Percentiles rank a stretch among this genome's conserved stretches.
Conservation (phyloP, 2,329 filamentous ascomycete species). For the Talaromyces sp. region DNA sequence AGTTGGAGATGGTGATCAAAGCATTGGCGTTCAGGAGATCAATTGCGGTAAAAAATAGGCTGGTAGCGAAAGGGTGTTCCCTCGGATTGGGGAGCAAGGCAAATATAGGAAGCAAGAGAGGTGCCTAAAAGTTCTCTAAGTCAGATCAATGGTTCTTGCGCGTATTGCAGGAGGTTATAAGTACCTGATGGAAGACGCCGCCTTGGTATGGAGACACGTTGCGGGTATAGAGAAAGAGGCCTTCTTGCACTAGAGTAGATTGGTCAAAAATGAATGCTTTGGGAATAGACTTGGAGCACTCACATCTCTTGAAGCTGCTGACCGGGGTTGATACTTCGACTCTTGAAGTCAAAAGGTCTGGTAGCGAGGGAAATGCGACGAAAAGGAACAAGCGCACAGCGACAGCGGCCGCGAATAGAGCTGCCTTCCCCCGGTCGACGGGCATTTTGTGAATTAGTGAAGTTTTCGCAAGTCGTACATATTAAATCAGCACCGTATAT, state of each 20-base stretch:
- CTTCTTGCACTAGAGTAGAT: constrained; percentile 73
- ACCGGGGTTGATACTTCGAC: constrained; percentile 97
- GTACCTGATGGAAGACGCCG: constrained; percentile 70
- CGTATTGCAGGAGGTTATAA: neutral
- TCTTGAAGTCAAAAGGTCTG: constrained; percentile 79
- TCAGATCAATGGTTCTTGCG: constrained; percentile 8
- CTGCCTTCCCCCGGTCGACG: constrained; percentile 57
- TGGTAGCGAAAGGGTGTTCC: constrained; percentile 67
- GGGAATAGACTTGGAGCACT: constrained; percentile 32
- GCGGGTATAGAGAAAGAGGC: constrained; percentile 90
- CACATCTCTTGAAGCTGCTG: constrained; percentile 96
- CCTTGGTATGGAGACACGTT: constrained; percentile 97
- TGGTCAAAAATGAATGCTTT: neutral
- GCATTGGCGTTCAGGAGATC: constrained; percentile 81
- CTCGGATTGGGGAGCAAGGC: constrained; percentile 73
- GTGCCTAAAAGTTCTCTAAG: constrained; percentile 56
- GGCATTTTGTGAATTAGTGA: constrained; percentile 40
- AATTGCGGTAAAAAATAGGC: constrained; percentile 73
- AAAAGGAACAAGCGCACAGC: constrained; percentile 77
- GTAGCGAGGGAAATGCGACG: constrained; percentile 74
- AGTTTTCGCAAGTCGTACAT: neutral
- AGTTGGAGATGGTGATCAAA: constrained; percentile 74
- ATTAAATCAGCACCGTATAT: neutral
- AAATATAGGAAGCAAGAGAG: constrained; percentile 86
- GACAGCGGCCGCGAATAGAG: constrained; percentile 72